Conservation (phyloP, 2,329 filamentous ascomycete species). For the Arthrobotrys sphaeroides region DNA sequence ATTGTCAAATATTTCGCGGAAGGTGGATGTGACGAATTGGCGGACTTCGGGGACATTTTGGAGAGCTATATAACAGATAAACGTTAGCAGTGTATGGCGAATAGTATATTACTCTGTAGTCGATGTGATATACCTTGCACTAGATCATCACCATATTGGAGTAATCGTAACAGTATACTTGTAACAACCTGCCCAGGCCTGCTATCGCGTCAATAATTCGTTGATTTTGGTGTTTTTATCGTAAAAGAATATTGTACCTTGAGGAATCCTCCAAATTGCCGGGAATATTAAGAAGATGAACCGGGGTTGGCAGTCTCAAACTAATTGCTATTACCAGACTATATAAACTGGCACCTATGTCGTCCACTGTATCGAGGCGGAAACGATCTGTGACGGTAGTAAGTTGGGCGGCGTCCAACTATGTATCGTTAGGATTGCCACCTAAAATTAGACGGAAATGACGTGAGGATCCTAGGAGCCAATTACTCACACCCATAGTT, state of each 20-base stretch:
- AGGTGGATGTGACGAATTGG: not conserved
- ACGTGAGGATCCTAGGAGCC: not conserved
- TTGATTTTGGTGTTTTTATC: too few species aligned
- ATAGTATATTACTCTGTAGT: not conserved
- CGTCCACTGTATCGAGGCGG: not conserved
- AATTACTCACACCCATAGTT: not conserved
- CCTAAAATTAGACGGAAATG: too few species aligned
- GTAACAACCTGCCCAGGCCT: not conserved
- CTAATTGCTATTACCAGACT: constrained; percentile 26
- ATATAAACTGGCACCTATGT: constrained; percentile 8
- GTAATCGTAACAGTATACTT: constrained; percentile 9
- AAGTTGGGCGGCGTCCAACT: constrained; percentile 13
- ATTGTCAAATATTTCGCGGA: constrained; percentile 26
- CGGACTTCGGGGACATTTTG: constrained; percentile 9
- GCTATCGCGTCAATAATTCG: too few species aligned
- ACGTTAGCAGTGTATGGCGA: not conserved
- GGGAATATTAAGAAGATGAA: not conserved
- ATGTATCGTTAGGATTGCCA: not conserved
- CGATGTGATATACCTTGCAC: constrained; percentile 13
- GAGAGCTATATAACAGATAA: not conserved
- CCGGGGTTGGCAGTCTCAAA: not conserved
- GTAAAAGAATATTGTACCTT: too few species aligned
- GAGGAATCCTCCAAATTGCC: not conserved
- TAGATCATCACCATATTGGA: constrained; percentile 14
- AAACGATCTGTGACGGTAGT: not conserved